Conservation (phyloP, 2,329 filamentous ascomycete genomes). For the Colletotrichum incanum region DNA sequence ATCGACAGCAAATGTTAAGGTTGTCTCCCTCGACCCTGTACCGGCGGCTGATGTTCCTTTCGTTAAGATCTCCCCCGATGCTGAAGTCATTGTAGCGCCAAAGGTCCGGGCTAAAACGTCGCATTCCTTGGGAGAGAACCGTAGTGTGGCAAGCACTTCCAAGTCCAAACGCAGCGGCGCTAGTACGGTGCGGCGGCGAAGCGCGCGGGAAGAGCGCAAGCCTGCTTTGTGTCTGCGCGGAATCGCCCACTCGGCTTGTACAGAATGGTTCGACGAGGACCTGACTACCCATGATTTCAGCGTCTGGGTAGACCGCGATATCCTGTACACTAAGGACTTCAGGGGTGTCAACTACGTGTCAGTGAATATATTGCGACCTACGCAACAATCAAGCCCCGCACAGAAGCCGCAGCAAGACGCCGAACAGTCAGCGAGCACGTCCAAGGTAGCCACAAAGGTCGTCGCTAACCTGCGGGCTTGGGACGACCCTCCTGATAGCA, state of each 20-base stretch:
- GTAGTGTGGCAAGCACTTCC: constrained; percentile 85
- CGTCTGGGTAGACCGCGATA: constrained; percentile 88
- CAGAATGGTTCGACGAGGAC: constrained; percentile 85
- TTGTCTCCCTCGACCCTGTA: constrained; percentile 86
- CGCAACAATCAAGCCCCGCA: constrained; percentile 20
- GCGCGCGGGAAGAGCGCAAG: constrained; percentile 75
- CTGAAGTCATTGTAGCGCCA: constrained; percentile 96
- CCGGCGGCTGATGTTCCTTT: constrained; percentile 80
- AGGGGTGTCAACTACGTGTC: constrained; percentile 83
- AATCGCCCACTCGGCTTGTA: constrained; percentile 78
- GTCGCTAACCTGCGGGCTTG: constrained; percentile 84
- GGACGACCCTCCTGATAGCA: constrained; percentile 89
- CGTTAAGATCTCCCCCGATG: constrained; percentile 92
- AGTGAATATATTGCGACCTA: constrained; percentile 60
- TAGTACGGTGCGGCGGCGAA: constrained; percentile 76
- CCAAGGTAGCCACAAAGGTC: constrained; percentile 76
- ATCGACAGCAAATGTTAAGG: constrained; percentile 91
- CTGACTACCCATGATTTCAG: constrained; percentile 72
- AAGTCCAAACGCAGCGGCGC: constrained; percentile 81
- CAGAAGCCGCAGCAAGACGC: constrained; percentile 80
- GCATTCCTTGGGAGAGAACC: constrained; percentile 78
- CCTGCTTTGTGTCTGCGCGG: constrained; percentile 84
- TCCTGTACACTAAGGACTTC: constrained; percentile 80
- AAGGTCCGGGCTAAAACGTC: constrained; percentile 84
- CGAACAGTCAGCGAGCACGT: constrained; percentile 67